These are phyloP conservation scores for Phaffia rhodozyma DNA, from an alignment of 1,284 basidiomycete genomes.

Conservation along the genomic window DNA sequence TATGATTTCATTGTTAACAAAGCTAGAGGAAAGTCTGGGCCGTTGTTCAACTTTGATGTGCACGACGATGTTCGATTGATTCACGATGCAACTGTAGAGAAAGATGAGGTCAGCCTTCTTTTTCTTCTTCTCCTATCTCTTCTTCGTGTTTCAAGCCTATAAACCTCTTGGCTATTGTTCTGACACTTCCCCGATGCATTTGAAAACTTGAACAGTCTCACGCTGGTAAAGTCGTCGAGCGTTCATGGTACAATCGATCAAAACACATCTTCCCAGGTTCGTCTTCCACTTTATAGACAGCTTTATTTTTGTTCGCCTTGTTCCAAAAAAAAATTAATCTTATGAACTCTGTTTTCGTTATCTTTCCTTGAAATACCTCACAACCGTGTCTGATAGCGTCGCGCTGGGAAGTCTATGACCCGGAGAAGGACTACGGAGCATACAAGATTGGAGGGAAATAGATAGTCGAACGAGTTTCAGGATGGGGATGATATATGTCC, in stretches of 20 bases:
- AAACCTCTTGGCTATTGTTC: not conserved
- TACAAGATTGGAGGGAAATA: slow-evolving; percentile 13
- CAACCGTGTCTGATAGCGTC: not conserved
- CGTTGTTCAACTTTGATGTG: slow-evolving; percentile 97
- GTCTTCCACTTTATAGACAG: not conserved
- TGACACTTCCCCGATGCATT: not conserved
- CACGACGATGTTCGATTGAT: slow-evolving; percentile 94
- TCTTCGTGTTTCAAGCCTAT: not conserved
- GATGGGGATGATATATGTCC: not conserved
- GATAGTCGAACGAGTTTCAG: not conserved
- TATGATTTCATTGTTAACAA: slow-evolving; percentile 99
- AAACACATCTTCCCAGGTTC: slow-evolving; percentile 63
- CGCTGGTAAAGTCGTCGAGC: slow-evolving; percentile 94
- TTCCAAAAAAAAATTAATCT: slow-evolving; percentile 45
- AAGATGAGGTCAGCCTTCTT: slow-evolving; percentile 55
- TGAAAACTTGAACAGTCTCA: slow-evolving; percentile 48
- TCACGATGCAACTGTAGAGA: slow-evolving; percentile 90
- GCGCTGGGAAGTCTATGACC: slow-evolving; percentile 60
- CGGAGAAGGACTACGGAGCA: slow-evolving; percentile 50
- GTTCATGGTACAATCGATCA: slow-evolving; percentile 78
- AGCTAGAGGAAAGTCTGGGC: slow-evolving; percentile 93
- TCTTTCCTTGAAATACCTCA: not conserved
- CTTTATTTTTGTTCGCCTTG: not conserved
- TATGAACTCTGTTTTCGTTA: not conserved
- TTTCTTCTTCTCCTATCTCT: not conserved